Base-by-base conservation (phyloP, 768 basidiomycete species). In the Rubroboletus satanas region DNA sequence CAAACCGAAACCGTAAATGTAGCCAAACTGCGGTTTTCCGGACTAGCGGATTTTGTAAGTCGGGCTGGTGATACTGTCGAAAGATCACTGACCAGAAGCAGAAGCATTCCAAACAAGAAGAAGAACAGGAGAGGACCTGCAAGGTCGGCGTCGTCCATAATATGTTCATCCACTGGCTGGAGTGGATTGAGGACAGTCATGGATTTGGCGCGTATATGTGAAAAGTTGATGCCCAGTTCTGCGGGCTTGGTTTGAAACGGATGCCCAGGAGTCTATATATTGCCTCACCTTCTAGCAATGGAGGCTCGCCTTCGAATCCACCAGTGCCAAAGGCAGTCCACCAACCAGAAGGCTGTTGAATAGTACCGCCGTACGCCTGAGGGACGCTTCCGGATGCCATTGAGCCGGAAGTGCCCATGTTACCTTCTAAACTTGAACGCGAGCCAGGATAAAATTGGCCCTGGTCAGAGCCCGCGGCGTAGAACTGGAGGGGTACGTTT, bases 91-190 rank as follows among this genome's bases (percentile, higher is more conserved):
- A 98, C 97, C 58, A 98, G 82, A 47, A 99, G 82, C 2, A 99
- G 80, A 66, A 90, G 93, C 39, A 90, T 87, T 12, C 88, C 97
- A 70, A 98, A 98, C 63, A 91, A 91, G 70, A 98, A 92, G 67
- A 88, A 88, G 75, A 98, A 98, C 6, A 98, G 83, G 44, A 98
- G 82, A 9, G 97, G 97, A 0, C 97, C 97, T 9, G 96, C 94
- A 31, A 99, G 80, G 74, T 99, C 97, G 21, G 96, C 95, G 64
- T 99, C 97, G 71, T 99, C 97, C 97, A 99, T 99, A 56, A 99
- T 98, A 54, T 82, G 87, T 58, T 88, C 90, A 57, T 97, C 88
- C 32, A 95, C 83, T 47, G 77, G 78, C 54, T 83, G 80, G 21
- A 98, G 75, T 4, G 97, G 97, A 66, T 99, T 98, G 48, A 99